Evolutionary conservation across 495 filamentous ascomycete species (phyloP), one percentile per base, ranked within the genome.

Genomic region (Geopyxis carbonaria): DNA sequence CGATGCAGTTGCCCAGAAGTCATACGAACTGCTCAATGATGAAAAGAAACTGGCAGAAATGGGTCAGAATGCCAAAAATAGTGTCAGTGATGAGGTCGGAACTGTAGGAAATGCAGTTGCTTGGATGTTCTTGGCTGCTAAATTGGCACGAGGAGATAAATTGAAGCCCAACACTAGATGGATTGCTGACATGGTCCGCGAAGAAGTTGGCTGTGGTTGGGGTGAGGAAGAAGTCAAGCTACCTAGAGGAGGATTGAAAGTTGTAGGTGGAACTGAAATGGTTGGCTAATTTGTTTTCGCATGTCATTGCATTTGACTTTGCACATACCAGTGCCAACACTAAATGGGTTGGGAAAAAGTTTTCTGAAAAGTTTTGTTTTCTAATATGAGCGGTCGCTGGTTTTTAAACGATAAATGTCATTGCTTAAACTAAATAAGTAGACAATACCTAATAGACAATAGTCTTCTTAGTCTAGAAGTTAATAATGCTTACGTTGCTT

Each of bases 11-110:
- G 84, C 81, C 1, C 58, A 64, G 27, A 71, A 83, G 49, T 59
- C 89, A 18, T 64, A 75, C 37, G 60, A 79, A 5, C 63, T 91
- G 5, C 81, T 75, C 60, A 78, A 70, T 0, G 66, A 91, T 47
- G 48, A 70, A 1, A 63, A 64, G 20, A 59, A 76, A 20, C 79
- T 78, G 53, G 52, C 68, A 40, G 59, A 63, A 44, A 84, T 89
- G 76, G 71, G 69, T 50, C 35, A 69, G n/a, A 75, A 67, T 44
- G 83, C 80, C 5, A 55, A 59, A 16, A 60, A 47, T 1, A 70
- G 76, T 47, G 78, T 87, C 4, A 80, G 71, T 44, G 81, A 89
- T 53, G 82, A 93, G 52, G 79, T 89, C 8, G 70, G 76, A 34
- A 91, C 82, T 0, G 80, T 84, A 0, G 83, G 83, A 0, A 86